Evolutionary conservation across 1,284 basidiomycete species (phyloP).

Genomic region (Ganoderma leucocontextum): DNA sequence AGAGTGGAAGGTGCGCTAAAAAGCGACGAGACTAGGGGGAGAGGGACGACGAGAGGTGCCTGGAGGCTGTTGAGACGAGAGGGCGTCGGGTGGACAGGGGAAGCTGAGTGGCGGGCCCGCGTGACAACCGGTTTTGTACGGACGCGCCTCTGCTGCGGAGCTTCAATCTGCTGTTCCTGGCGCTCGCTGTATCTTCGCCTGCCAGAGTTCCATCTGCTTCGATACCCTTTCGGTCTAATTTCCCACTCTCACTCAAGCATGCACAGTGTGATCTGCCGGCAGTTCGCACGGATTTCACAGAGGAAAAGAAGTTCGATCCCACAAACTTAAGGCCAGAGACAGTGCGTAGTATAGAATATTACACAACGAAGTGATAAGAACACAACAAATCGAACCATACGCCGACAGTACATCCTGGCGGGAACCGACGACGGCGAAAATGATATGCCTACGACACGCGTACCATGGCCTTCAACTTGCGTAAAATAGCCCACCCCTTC

Average conservation of each 20-base stretch:
- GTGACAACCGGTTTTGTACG: slow-evolving; percentile 31
- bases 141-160: slow-evolving; percentile 25
- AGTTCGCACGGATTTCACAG: not conserved
- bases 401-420: not conserved
- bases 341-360: not conserved
- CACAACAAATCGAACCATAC: not conserved
- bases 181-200: not conserved
- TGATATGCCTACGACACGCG: not conserved
- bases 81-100: slow-evolving; percentile 14
- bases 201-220: not conserved
- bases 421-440: slow-evolving; percentile 1
- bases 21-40: slow-evolving; percentile 26
- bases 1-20: slow-evolving; percentile 35
- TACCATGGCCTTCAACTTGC: slow-evolving; percentile 14
- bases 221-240: not conserved
- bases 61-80: not conserved
- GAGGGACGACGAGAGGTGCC: slow-evolving; percentile 21
- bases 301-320: not conserved
- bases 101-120: not conserved
- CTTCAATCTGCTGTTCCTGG: slow-evolving; percentile 27
- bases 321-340: not conserved
- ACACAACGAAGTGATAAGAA: slow-evolving; percentile 1
- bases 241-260: not conserved
- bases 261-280: not conserved
- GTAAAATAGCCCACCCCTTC: slow-evolving; percentile 8